Evolutionary conservation across 192 early-diverging fungal genomes (phyloP).

Genomic region (Coemansia sp.): DNA sequence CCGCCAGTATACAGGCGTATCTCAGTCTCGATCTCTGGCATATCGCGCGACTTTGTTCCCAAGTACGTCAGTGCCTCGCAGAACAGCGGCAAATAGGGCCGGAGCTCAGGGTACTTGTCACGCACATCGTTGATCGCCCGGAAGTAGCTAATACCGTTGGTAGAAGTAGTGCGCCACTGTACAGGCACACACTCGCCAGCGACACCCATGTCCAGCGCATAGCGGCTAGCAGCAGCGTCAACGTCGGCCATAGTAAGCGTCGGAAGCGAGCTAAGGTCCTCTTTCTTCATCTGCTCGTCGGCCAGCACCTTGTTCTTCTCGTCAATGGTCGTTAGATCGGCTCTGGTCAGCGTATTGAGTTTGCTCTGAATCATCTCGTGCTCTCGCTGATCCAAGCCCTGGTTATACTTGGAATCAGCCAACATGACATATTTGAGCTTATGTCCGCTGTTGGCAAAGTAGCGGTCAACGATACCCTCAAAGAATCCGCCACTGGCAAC

Average conservation of each 20-base stretch:
- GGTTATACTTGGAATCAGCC: conserved; percentile 66
- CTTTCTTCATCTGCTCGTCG: conserved; percentile 66
- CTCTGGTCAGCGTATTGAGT: conserved; percentile 58
- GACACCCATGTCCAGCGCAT: conserved; percentile 52
- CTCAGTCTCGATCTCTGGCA: conserved; percentile 84
- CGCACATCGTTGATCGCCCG: conserved; percentile 66
- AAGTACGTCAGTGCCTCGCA: conserved; percentile 64
- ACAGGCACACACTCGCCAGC: conserved; percentile 56
- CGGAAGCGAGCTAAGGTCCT: conserved; percentile 82
- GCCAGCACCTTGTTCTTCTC: conserved; percentile 67
- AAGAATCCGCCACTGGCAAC: conserved; percentile 66
- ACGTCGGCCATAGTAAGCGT: conserved; percentile 83
- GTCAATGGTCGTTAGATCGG: conserved; percentile 61
- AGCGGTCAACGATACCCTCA: conserved; percentile 68
- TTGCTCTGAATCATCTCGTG: conserved; percentile 63
- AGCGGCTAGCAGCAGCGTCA: conserved; percentile 55
- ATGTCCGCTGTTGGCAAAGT: conserved; percentile 79
- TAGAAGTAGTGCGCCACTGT: conserved; percentile 75
- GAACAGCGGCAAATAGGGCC: conserved; percentile 77
- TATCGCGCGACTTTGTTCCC: conserved; percentile 62
- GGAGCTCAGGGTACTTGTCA: conserved; percentile 64
- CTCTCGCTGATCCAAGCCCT: conserved; percentile 63
- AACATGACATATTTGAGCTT: conserved; percentile 82
- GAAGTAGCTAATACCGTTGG: conserved; percentile 92
- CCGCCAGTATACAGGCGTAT: conserved; percentile 86